Evolutionary conservation across 768 basidiomycete species (phyloP).

Genomic region (Saitozyma sp.): DNA sequence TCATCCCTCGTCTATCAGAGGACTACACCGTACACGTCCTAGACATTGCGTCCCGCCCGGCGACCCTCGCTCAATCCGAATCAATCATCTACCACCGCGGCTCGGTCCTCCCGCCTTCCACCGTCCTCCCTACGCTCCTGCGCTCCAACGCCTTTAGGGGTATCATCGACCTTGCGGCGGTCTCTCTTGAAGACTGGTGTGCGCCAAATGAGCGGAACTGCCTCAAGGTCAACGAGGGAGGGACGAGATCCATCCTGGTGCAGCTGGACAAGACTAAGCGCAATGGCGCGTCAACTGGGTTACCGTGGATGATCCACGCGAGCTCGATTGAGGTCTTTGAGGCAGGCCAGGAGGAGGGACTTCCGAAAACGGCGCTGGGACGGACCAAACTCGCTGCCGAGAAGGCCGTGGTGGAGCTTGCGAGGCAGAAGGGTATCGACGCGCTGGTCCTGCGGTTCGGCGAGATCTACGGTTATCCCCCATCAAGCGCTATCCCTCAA

Average conservation of each 20-base stretch:
- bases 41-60: conserved; percentile 29
- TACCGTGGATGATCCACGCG: conserved; percentile 46
- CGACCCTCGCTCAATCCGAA: conserved; percentile 11
- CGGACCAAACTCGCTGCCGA: conserved; percentile 41
- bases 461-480: conserved; percentile 45
- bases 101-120: conserved; percentile 20
- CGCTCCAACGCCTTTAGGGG: conserved; percentile 27
- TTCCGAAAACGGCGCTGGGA: conserved; percentile 34
- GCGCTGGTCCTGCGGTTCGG: conserved; percentile 40
- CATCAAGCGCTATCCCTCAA: conserved; percentile 24
- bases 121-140: conserved; percentile 22
- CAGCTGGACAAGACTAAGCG: conserved; percentile 17
- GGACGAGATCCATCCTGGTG: conserved; percentile 50
- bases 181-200: conserved; percentile 41
- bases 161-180: conserved; percentile 42
- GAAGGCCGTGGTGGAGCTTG: conserved; percentile 14
- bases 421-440: not conserved
- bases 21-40: conserved; percentile 34
- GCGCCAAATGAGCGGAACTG: conserved; percentile 34
- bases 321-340: conserved; percentile 46
- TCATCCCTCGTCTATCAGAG: conserved; percentile 28
- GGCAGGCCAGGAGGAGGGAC: conserved; percentile 21
- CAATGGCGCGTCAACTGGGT: not conserved
- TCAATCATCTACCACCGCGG: conserved; percentile 29
- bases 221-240: conserved; percentile 57